Evolutionary conservation across 140 eudicot species (phyloP).

Genomic region (Senecio squalidus): DNA sequence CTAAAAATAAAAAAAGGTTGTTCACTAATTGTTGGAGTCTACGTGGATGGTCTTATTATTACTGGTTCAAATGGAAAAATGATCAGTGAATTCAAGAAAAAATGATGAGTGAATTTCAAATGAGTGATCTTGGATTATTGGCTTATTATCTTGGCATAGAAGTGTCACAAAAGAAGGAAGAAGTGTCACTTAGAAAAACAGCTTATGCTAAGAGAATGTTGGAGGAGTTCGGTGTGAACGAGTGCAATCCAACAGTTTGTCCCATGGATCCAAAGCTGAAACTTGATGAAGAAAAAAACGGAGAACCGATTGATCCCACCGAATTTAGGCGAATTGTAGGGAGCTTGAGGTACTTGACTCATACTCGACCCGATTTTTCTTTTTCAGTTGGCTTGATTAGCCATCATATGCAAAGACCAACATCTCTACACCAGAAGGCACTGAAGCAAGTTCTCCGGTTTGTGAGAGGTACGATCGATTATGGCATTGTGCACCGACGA

Average conservation of each 20-base stretch:
- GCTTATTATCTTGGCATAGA: background rate
- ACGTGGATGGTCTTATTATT: background rate
- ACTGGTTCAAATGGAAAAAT: background rate
- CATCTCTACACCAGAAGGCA: too few species aligned
- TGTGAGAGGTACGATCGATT: too few species aligned
- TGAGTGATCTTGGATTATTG: too few species aligned
- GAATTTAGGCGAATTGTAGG: background rate
- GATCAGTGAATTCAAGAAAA: background rate
- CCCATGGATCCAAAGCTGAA: background rate
- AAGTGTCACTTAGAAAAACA: background rate
- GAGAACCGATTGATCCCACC: background rate
- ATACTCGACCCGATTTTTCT: background rate
- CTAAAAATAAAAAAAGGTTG: background rate
- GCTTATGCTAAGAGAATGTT: background rate
- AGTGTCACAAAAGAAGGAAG: background rate
- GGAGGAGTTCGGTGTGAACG: background rate
- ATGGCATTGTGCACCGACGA: too few species aligned
- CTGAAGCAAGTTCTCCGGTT: too few species aligned
- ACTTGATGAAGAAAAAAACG: background rate
- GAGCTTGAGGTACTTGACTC: background rate
- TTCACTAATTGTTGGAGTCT: background rate
- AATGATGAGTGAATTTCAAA: background rate
- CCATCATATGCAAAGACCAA: background rate
- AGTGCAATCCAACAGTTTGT: background rate
- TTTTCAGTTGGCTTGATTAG: background rate